Evolutionary conservation across 2,329 filamentous ascomycete genomes (phyloP), one percentile per base, ranked within the genome.

Genomic region (Chaetothyriales sp.): DNA sequence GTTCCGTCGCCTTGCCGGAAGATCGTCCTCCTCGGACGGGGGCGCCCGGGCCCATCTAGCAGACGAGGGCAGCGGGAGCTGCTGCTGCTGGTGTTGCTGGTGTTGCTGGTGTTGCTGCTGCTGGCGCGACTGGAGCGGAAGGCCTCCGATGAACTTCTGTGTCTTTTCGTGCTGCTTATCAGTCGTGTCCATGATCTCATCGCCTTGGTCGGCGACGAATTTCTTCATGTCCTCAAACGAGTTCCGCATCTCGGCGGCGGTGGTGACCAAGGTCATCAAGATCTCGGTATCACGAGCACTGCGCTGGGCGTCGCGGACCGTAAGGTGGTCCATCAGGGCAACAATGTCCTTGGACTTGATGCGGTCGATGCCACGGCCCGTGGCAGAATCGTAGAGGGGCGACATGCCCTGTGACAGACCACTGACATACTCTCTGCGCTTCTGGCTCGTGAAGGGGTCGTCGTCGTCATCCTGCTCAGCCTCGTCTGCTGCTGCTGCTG

Each of bases 321-420:
- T 97, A 56, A 98, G 82, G 68, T 98, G 92, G 65, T 98, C 90
- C 92, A 98, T 98, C 55, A 98, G 73, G 20, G 90, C 88, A 57
- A 98, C 85, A 61, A 98, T 94, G 64, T 98, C 92, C 70, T 94
- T 92, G 46, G 89, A 95, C 66, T 97, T 85, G 49, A 98, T 97
- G 47, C 84, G 78, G 59, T 97, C 89, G 49, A 95, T 85, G 33
- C 89, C 89, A 56, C 81, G 82, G 49, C 90, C 90, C 1, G 86
- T 94, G 2, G 89, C 79, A 54, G 86, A 82, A 65, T 98, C 92
- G 63, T 95, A 97, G 18, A 97, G 74, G 2, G 90, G 89, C 28
- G 89, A 92, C 78, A 95, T 88, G 46, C 89, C 90, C 63, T 95
- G 88, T 6, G 90, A 95, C 71, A 95, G 84, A 48, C 87, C 89